These are phyloP conservation scores for Cichorium intybus DNA, from an alignment of 140 eudicot species.

Conservation along the genomic window DNA sequence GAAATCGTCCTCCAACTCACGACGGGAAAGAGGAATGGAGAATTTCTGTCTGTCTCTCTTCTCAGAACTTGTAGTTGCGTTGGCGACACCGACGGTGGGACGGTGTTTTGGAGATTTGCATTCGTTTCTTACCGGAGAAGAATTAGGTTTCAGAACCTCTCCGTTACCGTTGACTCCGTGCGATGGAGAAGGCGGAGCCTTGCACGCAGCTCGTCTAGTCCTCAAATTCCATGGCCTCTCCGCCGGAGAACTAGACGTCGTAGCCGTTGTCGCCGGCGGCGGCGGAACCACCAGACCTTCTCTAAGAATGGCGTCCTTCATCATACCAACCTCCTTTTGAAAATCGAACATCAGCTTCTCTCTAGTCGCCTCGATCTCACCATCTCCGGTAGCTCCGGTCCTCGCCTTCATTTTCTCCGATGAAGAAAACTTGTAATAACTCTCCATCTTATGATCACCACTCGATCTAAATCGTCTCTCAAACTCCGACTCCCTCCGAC, in stretches of 20 bases:
- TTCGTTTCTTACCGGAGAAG: slow-evolving; percentile 36
- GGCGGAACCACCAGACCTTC: slow-evolving; percentile 31
- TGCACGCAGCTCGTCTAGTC: slow-evolving; percentile 67
- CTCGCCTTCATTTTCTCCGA: slow-evolving; percentile 27
- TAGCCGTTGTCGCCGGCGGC: slow-evolving; percentile 17
- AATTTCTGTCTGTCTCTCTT: slow-evolving; percentile 51
- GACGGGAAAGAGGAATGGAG: slow-evolving; percentile 51
- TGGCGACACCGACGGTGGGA: slow-evolving; percentile 8
- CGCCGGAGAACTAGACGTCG: slow-evolving; percentile 21
- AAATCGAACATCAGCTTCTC: slow-evolving; percentile 62
- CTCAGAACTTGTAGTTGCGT: slow-evolving; percentile 12
- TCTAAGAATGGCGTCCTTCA: slow-evolving; percentile 59
- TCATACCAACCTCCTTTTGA: slow-evolving; percentile 53
- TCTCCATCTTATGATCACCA: slow-evolving; percentile 16
- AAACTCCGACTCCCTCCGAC: slow-evolving; percentile 16
- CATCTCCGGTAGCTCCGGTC: slow-evolving; percentile 28
- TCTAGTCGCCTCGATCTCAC: slow-evolving; percentile 62
- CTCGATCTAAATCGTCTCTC: slow-evolving; percentile 36
- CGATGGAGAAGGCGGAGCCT: slow-evolving; percentile 35
- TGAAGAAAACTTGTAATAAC: slow-evolving; percentile 20
- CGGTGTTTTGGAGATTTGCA: slow-evolving; percentile 19
- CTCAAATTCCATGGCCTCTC: slow-evolving; percentile 75
- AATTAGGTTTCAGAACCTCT: slow-evolving; percentile 31
- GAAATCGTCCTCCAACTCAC: slow-evolving; percentile 75
- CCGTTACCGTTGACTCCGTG: slow-evolving; percentile 13